Evolutionary conservation across 176 grass and related monocot genomes (phyloP).

Genomic region (Pontederia paniculata): DNA sequence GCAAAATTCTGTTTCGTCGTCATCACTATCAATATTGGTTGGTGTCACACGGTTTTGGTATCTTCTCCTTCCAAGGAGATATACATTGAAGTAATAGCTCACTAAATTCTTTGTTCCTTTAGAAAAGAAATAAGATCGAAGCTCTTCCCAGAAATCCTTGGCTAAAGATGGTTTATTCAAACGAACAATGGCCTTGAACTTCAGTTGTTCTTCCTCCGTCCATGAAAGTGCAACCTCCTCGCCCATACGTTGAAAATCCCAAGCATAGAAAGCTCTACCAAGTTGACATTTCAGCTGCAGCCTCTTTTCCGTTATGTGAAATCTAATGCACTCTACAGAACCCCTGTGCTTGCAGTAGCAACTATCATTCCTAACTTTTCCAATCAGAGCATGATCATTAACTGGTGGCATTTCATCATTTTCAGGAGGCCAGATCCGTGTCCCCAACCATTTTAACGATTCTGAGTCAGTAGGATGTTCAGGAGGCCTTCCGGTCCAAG

Average conservation of each 20-base stretch:
- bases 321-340: conserved; percentile 55
- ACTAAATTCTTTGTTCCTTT: conserved; percentile 48
- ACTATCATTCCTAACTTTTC: conserved; percentile 35
- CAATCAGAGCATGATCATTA: conserved; percentile 19
- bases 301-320: conserved; percentile 50
- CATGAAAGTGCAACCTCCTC: conserved; percentile 85
- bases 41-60: conserved; percentile 65
- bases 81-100: conserved; percentile 86
- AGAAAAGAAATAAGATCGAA: conserved; percentile 28
- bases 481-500: conserved; percentile 33
- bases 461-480: conserved; percentile 20
- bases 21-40: conserved; percentile 69
- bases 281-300: conserved; percentile 46
- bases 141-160: conserved; percentile 45
- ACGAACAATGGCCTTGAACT: conserved; percentile 42
- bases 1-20: conserved; percentile 50
- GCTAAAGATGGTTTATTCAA: conserved; percentile 25
- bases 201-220: conserved; percentile 52
- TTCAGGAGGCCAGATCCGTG: conserved; percentile 39
- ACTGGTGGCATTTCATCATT: conserved; percentile 16
- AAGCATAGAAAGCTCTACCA: conserved; percentile 40
- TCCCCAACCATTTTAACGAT: conserved; percentile 54
- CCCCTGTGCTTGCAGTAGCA: conserved; percentile 31
- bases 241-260: conserved; percentile 74
- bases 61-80: conserved; percentile 58